These are phyloP conservation scores for Psilocybe tampanensis DNA, from an alignment of 768 basidiomycete species.

Conservation along the genomic window DNA sequence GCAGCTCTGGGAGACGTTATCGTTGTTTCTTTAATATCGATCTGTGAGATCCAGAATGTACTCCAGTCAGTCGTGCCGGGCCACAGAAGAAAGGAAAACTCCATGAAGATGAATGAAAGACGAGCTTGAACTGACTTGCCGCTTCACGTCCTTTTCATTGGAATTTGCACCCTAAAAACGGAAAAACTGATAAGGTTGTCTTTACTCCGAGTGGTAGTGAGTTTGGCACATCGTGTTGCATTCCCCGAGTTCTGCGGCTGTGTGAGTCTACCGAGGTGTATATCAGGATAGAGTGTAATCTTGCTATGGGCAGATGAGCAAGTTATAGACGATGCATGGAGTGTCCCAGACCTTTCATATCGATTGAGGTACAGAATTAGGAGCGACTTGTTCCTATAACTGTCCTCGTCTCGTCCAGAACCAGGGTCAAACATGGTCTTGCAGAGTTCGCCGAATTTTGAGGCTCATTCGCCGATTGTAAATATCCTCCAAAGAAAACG, in stretches of 20 bases:
- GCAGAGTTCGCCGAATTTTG: constrained; percentile 8
- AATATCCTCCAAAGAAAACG: constrained; percentile 73
- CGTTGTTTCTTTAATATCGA: no score
- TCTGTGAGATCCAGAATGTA: no score
- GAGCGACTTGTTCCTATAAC: constrained; percentile 44
- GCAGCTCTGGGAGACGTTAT: no score
- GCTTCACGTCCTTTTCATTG: neutral
- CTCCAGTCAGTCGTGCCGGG: neutral
- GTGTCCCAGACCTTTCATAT: neutral
- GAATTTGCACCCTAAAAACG: neutral
- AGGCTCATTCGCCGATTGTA: constrained; percentile 4
- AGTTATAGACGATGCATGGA: no score
- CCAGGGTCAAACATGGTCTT: constrained; percentile 52
- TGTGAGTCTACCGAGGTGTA: neutral
- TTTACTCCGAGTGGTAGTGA: neutral
- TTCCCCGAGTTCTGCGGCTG: constrained; percentile 8
- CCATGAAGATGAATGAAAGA: neutral
- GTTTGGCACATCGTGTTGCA: neutral
- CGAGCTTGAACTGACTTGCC: neutral
- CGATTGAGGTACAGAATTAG: constrained; percentile 23
- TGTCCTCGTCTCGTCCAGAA: constrained; percentile 56
- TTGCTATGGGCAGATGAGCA: neutral
- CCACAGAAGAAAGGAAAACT: neutral
- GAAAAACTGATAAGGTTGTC: neutral
- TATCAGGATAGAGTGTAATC: neutral